These are phyloP conservation scores for Annulohypoxylon stygium DNA, from an alignment of 495 filamentous ascomycete species.

Conservation along the genomic window DNA sequence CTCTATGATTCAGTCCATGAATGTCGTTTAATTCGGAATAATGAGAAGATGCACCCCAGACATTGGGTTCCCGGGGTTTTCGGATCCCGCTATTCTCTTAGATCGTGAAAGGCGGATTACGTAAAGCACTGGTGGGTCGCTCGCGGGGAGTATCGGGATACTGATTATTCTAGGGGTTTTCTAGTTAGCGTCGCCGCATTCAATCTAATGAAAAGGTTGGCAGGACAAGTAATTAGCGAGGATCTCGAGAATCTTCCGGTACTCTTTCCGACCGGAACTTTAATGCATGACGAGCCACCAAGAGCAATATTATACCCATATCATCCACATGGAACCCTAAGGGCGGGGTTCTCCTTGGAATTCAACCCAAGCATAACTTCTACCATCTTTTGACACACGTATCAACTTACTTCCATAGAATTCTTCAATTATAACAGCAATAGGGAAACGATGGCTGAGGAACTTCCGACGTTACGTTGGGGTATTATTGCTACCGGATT, in stretches of 20 bases:
- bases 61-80: neutral
- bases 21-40: too few relatives aligned
- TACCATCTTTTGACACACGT: neutral
- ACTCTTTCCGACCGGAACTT: neutral
- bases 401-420: neutral
- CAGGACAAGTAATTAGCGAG: neutral
- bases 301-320: neutral
- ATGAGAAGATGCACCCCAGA: neutral
- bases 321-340: neutral
- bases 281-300: neutral
- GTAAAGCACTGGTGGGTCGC: neutral
- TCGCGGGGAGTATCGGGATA: slow-evolving; percentile 6
- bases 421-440: neutral
- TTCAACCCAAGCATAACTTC: neutral
- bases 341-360: neutral
- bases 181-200: neutral
- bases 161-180: neutral
- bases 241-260: neutral
- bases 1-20: too few relatives aligned
- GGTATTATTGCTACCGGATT: slow-evolving; percentile 33
- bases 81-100: neutral
- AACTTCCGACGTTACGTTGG: slow-evolving; percentile 26
- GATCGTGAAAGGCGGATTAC: neutral
- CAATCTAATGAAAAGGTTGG: neutral
- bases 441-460: neutral